Conservation (phyloP, 2,329 filamentous ascomycete species). For the Colletotrichum filicis region DNA sequence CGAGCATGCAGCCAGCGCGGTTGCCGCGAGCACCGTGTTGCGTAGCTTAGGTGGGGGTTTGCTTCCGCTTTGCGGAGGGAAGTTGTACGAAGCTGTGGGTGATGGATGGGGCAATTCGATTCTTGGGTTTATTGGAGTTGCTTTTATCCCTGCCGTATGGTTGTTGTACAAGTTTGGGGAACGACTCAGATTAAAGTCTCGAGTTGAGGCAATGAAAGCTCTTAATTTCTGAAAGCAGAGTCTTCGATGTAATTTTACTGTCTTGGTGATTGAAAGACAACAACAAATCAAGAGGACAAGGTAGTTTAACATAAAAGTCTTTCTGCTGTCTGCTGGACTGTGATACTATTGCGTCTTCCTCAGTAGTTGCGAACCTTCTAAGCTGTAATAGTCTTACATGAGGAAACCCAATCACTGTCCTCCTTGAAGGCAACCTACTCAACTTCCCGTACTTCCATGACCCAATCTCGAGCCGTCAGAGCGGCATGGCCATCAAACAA, state of each 20-base stretch:
- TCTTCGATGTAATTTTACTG: too few species aligned
- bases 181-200: too few species aligned
- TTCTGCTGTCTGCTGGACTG: too few species aligned
- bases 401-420: neutral
- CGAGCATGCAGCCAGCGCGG: constrained; percentile 69
- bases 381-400: too few species aligned
- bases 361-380: too few species aligned
- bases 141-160: constrained; percentile 48
- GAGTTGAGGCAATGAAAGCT: too few species aligned
- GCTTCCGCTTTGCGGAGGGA: constrained; percentile 60
- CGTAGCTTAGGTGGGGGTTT: constrained; percentile 60
- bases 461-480: neutral
- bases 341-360: too few species aligned
- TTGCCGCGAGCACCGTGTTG: constrained; percentile 72
- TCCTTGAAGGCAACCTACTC: neutral
- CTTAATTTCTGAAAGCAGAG: too few species aligned
- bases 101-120: constrained; percentile 64
- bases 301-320: too few species aligned
- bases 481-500: neutral
- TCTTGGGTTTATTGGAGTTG: constrained; percentile 55
- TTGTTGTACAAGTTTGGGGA: too few species aligned
- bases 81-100: constrained; percentile 62
- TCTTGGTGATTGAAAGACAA: too few species aligned
- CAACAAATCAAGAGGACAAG: too few species aligned
- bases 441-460: neutral